Percentiles rank a stretch among this genome's conserved stretches.
phyloP scores from a whole-genome alignment of 495 filamentous ascomycete species.

The Penicillium simplicissimum region DNA sequence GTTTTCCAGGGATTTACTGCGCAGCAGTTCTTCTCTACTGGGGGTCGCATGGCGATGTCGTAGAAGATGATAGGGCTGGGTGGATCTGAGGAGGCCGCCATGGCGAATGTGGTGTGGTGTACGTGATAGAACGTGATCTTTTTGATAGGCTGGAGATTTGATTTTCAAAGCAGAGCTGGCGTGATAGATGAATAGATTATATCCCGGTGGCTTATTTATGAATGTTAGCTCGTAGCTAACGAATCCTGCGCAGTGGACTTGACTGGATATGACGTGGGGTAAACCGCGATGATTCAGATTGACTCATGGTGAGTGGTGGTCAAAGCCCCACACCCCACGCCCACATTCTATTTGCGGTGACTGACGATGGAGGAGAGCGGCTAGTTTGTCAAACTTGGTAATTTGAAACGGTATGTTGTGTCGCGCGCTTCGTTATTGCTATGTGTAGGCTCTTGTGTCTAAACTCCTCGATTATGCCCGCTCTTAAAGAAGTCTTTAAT shows the following conservation, averaged over 20 bases:
- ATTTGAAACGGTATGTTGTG: too few relatives aligned
- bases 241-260: not conserved
- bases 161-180: not conserved
- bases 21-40: constrained; percentile 34
- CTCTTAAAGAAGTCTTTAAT: too few relatives aligned
- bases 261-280: not conserved
- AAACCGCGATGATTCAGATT: not conserved
- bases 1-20: constrained; percentile 63
- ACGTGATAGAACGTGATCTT: not conserved
- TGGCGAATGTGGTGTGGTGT: not conserved
- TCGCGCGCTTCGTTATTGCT: too few relatives aligned
- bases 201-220: not conserved
- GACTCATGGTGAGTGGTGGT: not conserved
- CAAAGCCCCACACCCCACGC: not conserved
- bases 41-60: constrained; percentile 53
- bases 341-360: not conserved
- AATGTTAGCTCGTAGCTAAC: not conserved
- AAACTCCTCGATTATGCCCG: too few relatives aligned
- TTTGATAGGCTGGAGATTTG: not conserved
- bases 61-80: constrained; percentile 47
- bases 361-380: not conserved
- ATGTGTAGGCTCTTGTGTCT: too few relatives aligned
- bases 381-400: too few relatives aligned
- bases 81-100: not conserved
- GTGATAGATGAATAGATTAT: not conserved